Evolutionary conservation across 2,329 filamentous ascomycete genomes (phyloP), one percentile per base, ranked within the genome.

Genomic region (Hypoxylon sp.): DNA sequence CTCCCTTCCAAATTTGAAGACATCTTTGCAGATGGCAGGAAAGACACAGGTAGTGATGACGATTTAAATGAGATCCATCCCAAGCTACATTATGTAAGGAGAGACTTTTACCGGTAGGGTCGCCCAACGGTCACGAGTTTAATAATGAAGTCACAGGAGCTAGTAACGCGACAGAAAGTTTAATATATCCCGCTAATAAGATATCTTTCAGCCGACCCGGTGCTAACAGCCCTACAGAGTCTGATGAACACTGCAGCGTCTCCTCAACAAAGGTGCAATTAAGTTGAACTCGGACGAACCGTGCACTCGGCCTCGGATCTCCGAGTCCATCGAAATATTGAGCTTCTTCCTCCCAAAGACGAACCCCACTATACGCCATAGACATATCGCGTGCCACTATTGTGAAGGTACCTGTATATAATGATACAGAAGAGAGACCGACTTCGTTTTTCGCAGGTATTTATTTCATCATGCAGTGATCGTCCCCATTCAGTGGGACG

Each of bases 241-340:
- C 54, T 34, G 5, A 54, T 32, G 19, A 29, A 41, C 9, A 47
- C 32, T 16, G 25, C 39, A 46, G 8, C 27, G 14, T 12, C 32
- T 30, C 43, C 65, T 55, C 57, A 68, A 65, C 65, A 65, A 68
- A 60, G 47, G 50, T 39, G 5, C 27, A 32, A 45, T 30, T 25
- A 47, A n/a, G 19, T 47, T 46, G 41, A 51, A 53, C 47, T 68
- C 57, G 61, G 61, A 61, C 30, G 46, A 54, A 39, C 19, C 7
- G 23, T 43, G 3, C 19, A 21, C 45, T 61, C 23, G 14, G 51
- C 43, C 63, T 69, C 66, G 56, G 59, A 69, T 57, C 51, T 63
- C 63, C 63, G 53, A 63, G 39, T 39, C 9, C 2, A 41, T 34
- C 11, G 19, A 51, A 29, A 45, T 34, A 34, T 3, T 12, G 3